These are phyloP conservation scores for Neurospora sp. DNA, from an alignment of 495 filamentous ascomycete species.

Conservation along the genomic window DNA sequence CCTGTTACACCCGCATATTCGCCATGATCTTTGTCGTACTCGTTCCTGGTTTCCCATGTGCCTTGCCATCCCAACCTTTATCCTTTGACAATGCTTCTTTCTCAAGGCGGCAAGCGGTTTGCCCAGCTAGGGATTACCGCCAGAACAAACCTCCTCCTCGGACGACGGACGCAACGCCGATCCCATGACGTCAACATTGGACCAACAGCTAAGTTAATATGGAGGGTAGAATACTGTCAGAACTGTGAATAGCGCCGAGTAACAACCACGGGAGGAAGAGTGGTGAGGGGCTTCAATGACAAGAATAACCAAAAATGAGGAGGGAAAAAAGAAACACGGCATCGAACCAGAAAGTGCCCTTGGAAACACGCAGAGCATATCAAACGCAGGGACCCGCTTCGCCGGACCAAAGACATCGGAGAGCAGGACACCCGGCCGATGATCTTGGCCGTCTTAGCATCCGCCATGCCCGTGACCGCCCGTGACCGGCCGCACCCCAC, in stretches of 20 bases:
- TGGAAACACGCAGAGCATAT: background rate
- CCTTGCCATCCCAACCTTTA: no score
- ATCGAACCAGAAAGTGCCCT: no score
- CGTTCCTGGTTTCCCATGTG: background rate
- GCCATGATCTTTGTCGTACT: background rate
- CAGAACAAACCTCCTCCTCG: no score
- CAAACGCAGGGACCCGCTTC: background rate
- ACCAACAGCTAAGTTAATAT: background rate
- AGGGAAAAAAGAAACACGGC: background rate
- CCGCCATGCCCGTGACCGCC: background rate
- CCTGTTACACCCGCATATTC: background rate
- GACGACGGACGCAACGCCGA: no score
- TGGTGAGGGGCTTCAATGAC: background rate
- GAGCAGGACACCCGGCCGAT: conserved; percentile 3
- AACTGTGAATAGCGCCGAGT: background rate
- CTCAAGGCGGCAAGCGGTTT: background rate
- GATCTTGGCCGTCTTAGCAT: conserved; percentile 2
- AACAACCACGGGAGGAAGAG: background rate
- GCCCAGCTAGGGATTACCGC: no score
- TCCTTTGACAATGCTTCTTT: no score
- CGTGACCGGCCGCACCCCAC: background rate
- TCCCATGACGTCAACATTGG: conserved; percentile 12
- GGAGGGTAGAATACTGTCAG: no score
- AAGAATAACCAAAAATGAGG: no score
- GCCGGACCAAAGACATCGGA: background rate